These are phyloP conservation scores for Clohesyomyces aquaticus DNA, from an alignment of 495 filamentous ascomycete species.

Conservation along the genomic window DNA sequence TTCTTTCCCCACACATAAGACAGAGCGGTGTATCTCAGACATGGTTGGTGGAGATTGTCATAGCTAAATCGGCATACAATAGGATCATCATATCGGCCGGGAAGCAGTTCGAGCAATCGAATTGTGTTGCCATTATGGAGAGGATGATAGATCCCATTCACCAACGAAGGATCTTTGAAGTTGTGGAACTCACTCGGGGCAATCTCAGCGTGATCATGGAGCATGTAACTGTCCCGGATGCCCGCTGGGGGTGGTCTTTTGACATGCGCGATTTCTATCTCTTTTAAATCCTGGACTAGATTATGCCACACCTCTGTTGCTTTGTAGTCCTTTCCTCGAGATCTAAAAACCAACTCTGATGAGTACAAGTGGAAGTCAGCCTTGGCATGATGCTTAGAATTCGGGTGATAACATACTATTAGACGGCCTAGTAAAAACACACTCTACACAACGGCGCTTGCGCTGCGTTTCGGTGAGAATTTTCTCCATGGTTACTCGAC, in stretches of 20 bases:
- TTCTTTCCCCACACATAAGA: constrained; percentile 21
- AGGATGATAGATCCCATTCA: background rate
- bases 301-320: too few species aligned
- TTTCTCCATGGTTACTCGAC: background rate
- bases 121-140: constrained; percentile 2
- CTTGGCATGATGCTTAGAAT: background rate
- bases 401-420: constrained; percentile 20
- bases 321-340: too few species aligned
- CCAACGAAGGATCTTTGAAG: background rate
- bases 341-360: too few species aligned
- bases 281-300: too few species aligned
- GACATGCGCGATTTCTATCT: too few species aligned
- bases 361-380: too few species aligned
- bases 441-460: background rate
- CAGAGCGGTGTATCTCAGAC: constrained; percentile 4
- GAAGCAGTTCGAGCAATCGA: background rate
- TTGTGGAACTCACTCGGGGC: background rate
- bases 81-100: constrained; percentile 3
- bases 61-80: background rate
- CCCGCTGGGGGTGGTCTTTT: too few species aligned
- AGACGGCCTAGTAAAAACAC: background rate
- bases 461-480: background rate
- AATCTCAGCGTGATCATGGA: too few species aligned
- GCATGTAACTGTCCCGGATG: too few species aligned
- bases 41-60: background rate